A percentile compares a stretch with the other conserved stretches of the same genome.
Conservation (phyloP, 352 stramenopile species). For the Pythium plurisporium region DNA sequence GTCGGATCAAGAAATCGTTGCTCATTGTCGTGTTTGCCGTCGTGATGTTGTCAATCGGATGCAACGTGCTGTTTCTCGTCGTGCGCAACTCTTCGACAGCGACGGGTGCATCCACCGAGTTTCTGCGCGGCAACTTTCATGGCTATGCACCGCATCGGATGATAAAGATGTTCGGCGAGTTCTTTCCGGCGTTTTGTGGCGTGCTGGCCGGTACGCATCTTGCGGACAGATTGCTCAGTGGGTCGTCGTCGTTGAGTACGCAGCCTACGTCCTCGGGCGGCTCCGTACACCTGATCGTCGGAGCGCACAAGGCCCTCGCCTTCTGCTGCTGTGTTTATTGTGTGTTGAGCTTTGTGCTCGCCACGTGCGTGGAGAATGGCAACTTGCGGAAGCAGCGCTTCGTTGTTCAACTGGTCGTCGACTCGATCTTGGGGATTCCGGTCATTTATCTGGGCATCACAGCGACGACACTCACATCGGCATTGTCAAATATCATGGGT, state of each 20-base stretch:
- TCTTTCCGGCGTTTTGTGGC: conserved; percentile 43
- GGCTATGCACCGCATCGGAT: conserved; percentile 14
- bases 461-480: conserved; percentile 39
- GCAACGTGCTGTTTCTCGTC: conserved; percentile 34
- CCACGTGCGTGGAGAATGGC: conserved; percentile 25
- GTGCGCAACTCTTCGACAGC: conserved; percentile 21
- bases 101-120: conserved; percentile 26
- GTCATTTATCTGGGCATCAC: conserved; percentile 41
- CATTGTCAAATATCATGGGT: conserved; percentile 41
- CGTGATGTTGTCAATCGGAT: conserved; percentile 30
- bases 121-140: conserved; percentile 29
- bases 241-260: not conserved
- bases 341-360: conserved; percentile 28
- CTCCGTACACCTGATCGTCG: conserved; percentile 32
- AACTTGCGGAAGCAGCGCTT: conserved; percentile 31
- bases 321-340: conserved; percentile 36
- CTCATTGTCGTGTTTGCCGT: conserved; percentile 36
- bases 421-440: conserved; percentile 38
- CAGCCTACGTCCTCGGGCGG: not conserved
- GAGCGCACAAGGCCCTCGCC: conserved; percentile 36
- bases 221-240: conserved; percentile 22
- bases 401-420: conserved; percentile 37
- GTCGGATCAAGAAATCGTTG: conserved; percentile 18
- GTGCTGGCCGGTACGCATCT: conserved; percentile 35
- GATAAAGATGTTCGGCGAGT: conserved; percentile 34